Evolutionary conservation across 495 filamentous ascomycete genomes (phyloP), one percentile per base, ranked within the genome.

Genomic region (Aspergillus nanangensis): DNA sequence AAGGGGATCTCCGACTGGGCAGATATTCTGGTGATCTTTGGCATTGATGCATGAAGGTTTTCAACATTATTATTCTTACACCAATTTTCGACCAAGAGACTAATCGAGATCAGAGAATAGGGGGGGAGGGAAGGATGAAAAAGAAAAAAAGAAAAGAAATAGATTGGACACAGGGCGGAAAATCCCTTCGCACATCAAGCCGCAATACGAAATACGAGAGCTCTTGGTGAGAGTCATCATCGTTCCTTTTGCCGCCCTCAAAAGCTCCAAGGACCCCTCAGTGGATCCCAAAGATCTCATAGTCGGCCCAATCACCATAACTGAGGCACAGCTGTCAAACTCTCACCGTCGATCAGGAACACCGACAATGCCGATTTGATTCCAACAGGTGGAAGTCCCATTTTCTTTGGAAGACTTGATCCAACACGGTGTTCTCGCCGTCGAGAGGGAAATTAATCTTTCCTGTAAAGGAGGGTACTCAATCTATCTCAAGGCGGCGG

Each of bases 261-360:
- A 29, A 29, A 11, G 5, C 11, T 7, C 5, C 5, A 29, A 5
- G 5, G 7, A 11, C 25, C 25, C 25, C 25, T 29, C 25, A 29
- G 25, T 29, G 25, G 25, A 29, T 11, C 5, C 25, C n/a, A 7
- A 11, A 5, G 25, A 29, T 29, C 25, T 29, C 7, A 29, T 5
- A 11, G 25, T 29, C 11, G 25, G 25, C 7, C 25, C 25, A 29
- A 29, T 29, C 25, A 29, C 25, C 25, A 5, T 11, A 20, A 40
- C 14, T 8, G 18, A 27, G 25, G 19, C 24, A 21, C 23, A 38
- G 34, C 14, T 31, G 25, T 48, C 17, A 48, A 45, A 47, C 43
- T 31, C 25, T 35, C 40, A 39, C 34, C 34, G 51, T 44, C 51
- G 55, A 58, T 58, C 55, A 55, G 51, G 48, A 58, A 47, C 45